A percentile compares a stretch with the other conserved stretches of the same genome.
phyloP scores from a whole-genome alignment of 306 rosid genomes.

The Cajanus cajan region DNA sequence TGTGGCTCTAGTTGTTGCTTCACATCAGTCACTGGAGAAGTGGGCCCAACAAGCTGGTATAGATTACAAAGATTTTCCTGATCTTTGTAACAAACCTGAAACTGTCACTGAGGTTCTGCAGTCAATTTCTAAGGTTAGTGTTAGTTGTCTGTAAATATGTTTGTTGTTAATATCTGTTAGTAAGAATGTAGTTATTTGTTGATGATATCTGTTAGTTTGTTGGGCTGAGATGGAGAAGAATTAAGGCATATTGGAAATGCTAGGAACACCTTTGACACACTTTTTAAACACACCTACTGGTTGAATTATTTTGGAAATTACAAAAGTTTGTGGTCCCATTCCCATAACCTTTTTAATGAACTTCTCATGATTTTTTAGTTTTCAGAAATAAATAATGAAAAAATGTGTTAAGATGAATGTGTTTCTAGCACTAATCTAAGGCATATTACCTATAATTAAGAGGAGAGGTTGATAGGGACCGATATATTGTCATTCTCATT shows the following conservation, averaged over 20 bases:
- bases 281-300: too few species aligned
- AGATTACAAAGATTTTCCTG: slow-evolving; percentile 52
- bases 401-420: too few species aligned
- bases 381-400: too few species aligned
- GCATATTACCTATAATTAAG: background rate
- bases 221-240: background rate
- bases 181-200: background rate
- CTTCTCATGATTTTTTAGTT: too few species aligned
- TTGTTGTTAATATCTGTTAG: background rate
- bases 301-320: too few species aligned
- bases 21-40: slow-evolving; percentile 52
- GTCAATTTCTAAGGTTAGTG: slow-evolving; percentile 73
- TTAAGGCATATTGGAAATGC: background rate
- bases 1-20: slow-evolving; percentile 73
- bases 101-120: slow-evolving; percentile 66
- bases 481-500: background rate
- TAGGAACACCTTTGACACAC: too few species aligned
- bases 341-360: too few species aligned
- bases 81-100: slow-evolving; percentile 75
- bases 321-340: too few species aligned
- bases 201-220: background rate
- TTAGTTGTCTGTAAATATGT: background rate
- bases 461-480: background rate
- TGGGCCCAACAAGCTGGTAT: slow-evolving; percentile 82
- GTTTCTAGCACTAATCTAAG: background rate